Evolutionary conservation across 1,139 yeast genomes (phyloP), one percentile per base, ranked within the genome.

Genomic region (Debaryomycetaceae sp.): DNA sequence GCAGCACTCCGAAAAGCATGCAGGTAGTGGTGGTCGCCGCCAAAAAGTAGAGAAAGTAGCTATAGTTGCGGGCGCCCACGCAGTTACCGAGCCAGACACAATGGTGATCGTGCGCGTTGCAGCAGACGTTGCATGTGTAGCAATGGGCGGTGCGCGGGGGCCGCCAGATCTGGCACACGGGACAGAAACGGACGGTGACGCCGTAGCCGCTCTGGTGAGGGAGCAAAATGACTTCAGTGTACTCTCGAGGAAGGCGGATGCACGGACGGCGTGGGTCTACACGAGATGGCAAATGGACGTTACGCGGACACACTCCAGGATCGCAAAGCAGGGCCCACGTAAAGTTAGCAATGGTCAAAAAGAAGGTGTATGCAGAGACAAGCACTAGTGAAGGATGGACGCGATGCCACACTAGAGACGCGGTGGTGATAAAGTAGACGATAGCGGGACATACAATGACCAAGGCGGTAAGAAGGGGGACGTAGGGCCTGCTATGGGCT

Each of bases 241-340:
- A 81, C 41, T 80, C 92, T 4, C 60, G 63, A 0, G 93, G 93
- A 3, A 70, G 34, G 10, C 13, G 47, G 31, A 46, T 48, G 26
- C 41, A 40, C 22, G 53, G 54, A 27, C 27, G 15, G 5, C 32
- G 31, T 15, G 12, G 19, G 4, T 24, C 27, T 11, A 32, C 32
- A 11, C 22, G 15, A 4, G 13, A 25, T 0, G 77, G 68, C 2
- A 75, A 27, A 40, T 82, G 92, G 4, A 77, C 48, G 44, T 79
- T 78, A 34, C 76, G 56, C 1, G 93, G 87, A n/a, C 79, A 45
- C 2, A 65, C 53, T 1, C 94, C 94, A 0, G 93, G 83, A 42
- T 82, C 93, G 8, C 68, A 52, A 2, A 73, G 58, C 0, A 80
- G 62, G 0, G 79, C 76, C 35, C 56, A 64, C 5, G 75, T 35